A percentile compares a stretch with the other conserved stretches of the same genome.
These are phyloP conservation scores for Lachnellula subtilissima DNA, from an alignment of 2,329 filamentous ascomycete genomes.

Conservation along the genomic window DNA sequence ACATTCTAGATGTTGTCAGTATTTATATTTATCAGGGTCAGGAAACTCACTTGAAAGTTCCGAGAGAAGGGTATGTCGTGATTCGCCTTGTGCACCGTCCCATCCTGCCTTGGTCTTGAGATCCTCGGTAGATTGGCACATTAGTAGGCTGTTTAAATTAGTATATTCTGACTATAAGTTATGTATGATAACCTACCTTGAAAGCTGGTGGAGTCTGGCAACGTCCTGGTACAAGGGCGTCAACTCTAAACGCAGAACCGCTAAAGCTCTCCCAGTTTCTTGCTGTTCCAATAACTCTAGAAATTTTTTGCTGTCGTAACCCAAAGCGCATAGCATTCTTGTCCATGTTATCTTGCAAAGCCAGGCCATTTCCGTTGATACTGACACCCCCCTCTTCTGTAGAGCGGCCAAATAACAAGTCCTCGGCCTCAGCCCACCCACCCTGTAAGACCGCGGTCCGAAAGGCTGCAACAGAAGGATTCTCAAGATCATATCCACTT, in stretches of 20 bases:
- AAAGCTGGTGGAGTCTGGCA: slow-evolving; percentile 72
- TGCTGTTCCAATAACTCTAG: slow-evolving; percentile 78
- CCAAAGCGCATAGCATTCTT: slow-evolving; percentile 78
- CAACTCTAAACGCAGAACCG: slow-evolving; percentile 81
- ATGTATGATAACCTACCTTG: slow-evolving; percentile 47
- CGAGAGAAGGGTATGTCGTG: slow-evolving; percentile 69
- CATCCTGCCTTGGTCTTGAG: slow-evolving; percentile 72
- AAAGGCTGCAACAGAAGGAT: slow-evolving; percentile 79
- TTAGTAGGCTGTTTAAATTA: slow-evolving; percentile 60
- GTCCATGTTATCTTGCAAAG: slow-evolving; percentile 71
- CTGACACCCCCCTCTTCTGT: slow-evolving; percentile 41
- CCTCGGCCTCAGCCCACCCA: slow-evolving; percentile 80
- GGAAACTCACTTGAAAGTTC: slow-evolving; percentile 70
- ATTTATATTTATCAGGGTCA: background rate
- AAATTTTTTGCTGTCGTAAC: slow-evolving; percentile 92
- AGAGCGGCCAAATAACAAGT: slow-evolving; percentile 58
- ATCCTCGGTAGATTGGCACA: slow-evolving; percentile 77
- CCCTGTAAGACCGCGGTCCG: slow-evolving; percentile 74
- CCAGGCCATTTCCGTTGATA: slow-evolving; percentile 54
- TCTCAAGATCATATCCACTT: slow-evolving; percentile 86
- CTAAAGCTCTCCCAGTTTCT: slow-evolving; percentile 68
- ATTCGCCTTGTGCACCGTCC: slow-evolving; percentile 75
- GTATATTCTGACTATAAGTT: background rate
- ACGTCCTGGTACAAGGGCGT: slow-evolving; percentile 81
- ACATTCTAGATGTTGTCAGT: slow-evolving; percentile 52